These are phyloP conservation scores for Fusarium heterosporum DNA, from an alignment of 2,329 filamentous ascomycete species.

Conservation along the genomic window DNA sequence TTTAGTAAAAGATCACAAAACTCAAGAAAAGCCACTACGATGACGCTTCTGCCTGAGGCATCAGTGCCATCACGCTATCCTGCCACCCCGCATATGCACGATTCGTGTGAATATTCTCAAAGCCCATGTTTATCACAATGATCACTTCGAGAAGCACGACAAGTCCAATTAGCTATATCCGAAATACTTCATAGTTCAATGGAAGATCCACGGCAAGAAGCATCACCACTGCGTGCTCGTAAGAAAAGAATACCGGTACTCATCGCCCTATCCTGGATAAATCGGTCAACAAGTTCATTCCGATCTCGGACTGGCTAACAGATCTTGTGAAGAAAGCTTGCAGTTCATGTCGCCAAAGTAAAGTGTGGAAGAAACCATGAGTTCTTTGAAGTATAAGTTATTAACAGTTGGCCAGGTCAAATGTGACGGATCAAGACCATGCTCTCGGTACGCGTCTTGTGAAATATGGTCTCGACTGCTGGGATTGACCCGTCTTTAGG, in stretches of 20 bases:
- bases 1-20: neutral
- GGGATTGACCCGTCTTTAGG: neutral
- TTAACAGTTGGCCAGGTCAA: neutral
- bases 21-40: no score
- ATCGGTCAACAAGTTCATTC: no score
- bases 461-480: rapidly evolving
- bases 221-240: neutral
- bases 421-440: slow-evolving; percentile 17
- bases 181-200: neutral
- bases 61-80: neutral
- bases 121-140: neutral
- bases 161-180: neutral
- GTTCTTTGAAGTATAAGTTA: rapidly evolving
- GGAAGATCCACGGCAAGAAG: neutral
- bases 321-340: slow-evolving; percentile 9
- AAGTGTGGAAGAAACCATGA: neutral
- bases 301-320: neutral
- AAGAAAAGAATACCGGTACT: slow-evolving; percentile 24
- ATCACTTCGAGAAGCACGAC: neutral
- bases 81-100: neutral
- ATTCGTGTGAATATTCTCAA: neutral
- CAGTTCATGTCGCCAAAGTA: slow-evolving; percentile 18
- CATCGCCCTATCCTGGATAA: neutral
- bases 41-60: neutral
- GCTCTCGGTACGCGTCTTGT: slow-evolving; percentile 1